A percentile compares a stretch with the other conserved stretches of the same genome.
Conservation (phyloP, 768 basidiomycete species). For the Lanmaoa pseudosensibilis region DNA sequence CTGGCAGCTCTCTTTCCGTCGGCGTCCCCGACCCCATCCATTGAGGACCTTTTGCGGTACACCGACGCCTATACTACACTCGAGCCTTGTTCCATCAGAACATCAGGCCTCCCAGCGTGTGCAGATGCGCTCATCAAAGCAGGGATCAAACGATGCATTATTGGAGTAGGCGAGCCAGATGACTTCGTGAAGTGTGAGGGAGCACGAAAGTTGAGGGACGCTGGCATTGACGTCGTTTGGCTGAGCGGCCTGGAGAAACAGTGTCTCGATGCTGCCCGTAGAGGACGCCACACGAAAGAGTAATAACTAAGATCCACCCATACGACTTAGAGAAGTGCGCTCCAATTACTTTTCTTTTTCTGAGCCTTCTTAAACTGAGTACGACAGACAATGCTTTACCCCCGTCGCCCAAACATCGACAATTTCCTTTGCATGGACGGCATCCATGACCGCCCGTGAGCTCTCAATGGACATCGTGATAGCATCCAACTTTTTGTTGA, state of each 20-base stretch:
- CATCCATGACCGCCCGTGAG: constrained; percentile 15
- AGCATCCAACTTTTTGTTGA: constrained; percentile 16
- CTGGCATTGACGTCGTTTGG: constrained; percentile 77
- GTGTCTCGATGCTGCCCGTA: constrained; percentile 79
- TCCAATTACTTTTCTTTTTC: not conserved
- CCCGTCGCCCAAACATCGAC: constrained; percentile 22
- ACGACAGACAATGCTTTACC: constrained; percentile 16
- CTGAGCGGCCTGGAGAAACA: constrained; percentile 70
- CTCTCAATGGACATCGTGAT: constrained; percentile 27
- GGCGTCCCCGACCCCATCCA: constrained; percentile 29
- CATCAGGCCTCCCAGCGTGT: constrained; percentile 85
- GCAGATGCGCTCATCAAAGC: constrained; percentile 78
- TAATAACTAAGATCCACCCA: not conserved
- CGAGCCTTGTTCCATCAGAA: constrained; percentile 91
- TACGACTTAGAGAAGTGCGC: constrained; percentile 2
- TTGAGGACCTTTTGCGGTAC: constrained; percentile 50
- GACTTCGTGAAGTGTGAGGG: constrained; percentile 97
- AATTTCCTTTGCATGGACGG: constrained; percentile 13
- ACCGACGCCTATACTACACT: constrained; percentile 90
- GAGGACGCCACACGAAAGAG: constrained; percentile 38
- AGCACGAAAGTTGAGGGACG: constrained; percentile 64
- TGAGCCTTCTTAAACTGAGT: not conserved
- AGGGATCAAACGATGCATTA: constrained; percentile 70
- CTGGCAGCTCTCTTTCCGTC: constrained; percentile 47
- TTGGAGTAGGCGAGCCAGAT: constrained; percentile 87